Base-by-base conservation (phyloP, 345 rosid genomes). In the Syzygium jambos region DNA sequence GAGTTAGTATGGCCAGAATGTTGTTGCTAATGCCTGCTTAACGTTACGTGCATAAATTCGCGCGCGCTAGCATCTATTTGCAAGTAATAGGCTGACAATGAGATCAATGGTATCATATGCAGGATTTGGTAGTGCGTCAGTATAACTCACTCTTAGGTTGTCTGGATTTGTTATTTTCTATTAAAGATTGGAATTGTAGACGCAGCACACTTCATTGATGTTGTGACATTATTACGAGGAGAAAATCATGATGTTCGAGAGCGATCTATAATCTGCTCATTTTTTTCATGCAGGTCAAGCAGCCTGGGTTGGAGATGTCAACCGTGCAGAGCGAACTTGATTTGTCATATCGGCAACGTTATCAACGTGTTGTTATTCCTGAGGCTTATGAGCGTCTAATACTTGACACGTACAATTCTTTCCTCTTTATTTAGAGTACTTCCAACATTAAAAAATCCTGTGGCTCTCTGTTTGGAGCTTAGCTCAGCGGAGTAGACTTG, bases 381-480 rank as follows among this genome's bases (percentile, higher is more conserved):
- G 99, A 98, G 92, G 99, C 99, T 82, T 98, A 98, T 86, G 99
- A 98, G 87, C 99, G 99, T 68, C 93, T 98, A 16, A 96, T 98
- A 92, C 99, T 98, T 85, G 99, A 98, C 92, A 98, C 99, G 98
- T 96, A 95, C 30, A 90, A 6, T 80, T 86, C 90, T 23, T 85
- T 27, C 83, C 86, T 86, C 59, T 53, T 78, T 85, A 14, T 49
- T 57, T 22, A 6, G 82, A 49, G 65, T 38, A 34, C 27, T 82
- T 15, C 25, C 85, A 25, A 23, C 80, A 17, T 68, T 1, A 34
- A 34, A 73, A 68, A 34, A 73, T 34, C 46, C 19, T 6, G 13
- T 2, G 19, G 14, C 80, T 73, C 80, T 34, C 19, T 17, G 46
- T 73, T 73, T 73, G 49, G 49, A 34, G 80, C 80, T 73, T 73